phyloP scores from a whole-genome alignment of 805 yeast species.

The Metschnikowia cerradonensis region DNA sequence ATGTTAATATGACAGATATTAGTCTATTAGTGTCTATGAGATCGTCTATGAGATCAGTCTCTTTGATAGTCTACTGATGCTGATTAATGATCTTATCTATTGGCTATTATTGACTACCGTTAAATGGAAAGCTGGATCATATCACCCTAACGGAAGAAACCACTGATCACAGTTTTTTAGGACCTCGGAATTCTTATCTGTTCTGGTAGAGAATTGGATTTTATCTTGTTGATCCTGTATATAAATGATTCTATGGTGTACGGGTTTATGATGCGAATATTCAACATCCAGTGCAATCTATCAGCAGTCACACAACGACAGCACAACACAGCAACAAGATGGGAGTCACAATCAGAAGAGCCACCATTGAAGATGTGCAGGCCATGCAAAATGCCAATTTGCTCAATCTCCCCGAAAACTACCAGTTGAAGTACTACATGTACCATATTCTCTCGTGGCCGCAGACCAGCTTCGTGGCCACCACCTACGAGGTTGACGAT shows the following conservation, averaged over 20 bases:
- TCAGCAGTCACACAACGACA: background rate
- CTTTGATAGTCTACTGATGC: too few species aligned
- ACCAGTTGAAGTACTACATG: slow-evolving; percentile 85
- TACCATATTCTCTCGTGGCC: slow-evolving; percentile 97
- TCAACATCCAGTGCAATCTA: background rate
- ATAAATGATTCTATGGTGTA: background rate
- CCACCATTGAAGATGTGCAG: slow-evolving; percentile 80
- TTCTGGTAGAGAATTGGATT: too few species aligned
- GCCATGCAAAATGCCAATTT: slow-evolving; percentile 95
- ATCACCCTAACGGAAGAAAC: too few species aligned
- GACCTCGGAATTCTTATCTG: too few species aligned
- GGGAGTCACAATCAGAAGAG: slow-evolving; percentile 87
- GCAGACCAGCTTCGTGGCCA: slow-evolving; percentile 93
- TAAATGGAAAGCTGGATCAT: too few species aligned
- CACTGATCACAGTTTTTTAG: too few species aligned
- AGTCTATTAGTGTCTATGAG: too few species aligned
- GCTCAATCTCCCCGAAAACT: slow-evolving; percentile 91
- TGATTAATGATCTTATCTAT: too few species aligned
- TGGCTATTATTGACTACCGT: too few species aligned
- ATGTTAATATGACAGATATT: too few species aligned
- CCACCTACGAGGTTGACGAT: slow-evolving; percentile 53
- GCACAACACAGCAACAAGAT: slow-evolving; percentile 27
- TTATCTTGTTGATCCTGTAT: too few species aligned
- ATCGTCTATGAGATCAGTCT: too few species aligned
- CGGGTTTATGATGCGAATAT: background rate